A percentile compares a stretch with the other conserved stretches of the same genome.
These are phyloP conservation scores for Syzygium jambos DNA, from an alignment of 345 rosid species.

Conservation along the genomic window DNA sequence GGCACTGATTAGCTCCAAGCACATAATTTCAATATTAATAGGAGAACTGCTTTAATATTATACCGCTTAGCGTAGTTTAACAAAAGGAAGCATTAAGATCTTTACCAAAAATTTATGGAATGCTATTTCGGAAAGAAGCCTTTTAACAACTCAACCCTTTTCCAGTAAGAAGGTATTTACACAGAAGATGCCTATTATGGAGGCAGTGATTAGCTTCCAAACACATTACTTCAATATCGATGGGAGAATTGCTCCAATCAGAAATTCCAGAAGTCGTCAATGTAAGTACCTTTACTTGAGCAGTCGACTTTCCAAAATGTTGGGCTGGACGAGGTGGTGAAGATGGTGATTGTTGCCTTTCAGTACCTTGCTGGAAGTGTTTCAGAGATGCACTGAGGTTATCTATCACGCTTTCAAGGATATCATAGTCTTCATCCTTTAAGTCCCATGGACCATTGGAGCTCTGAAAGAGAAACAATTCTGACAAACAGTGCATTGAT, in stretches of 20 bases:
- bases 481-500: conserved; percentile 60
- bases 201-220: not conserved
- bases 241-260: not conserved
- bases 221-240: not conserved
- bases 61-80: not conserved
- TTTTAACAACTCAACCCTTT: no score
- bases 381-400: conserved; percentile 42
- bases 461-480: conserved; percentile 55
- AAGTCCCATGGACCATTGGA: conserved; percentile 41
- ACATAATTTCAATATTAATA: not conserved
- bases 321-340: not conserved
- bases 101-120: not conserved
- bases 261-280: not conserved
- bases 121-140: not conserved
- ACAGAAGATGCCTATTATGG: not conserved
- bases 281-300: not conserved
- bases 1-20: not conserved
- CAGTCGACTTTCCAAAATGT: not conserved
- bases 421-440: conserved; percentile 39
- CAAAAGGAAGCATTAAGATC: not conserved
- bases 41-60: not conserved
- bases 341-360: conserved; percentile 11
- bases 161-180: not conserved
- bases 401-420: conserved; percentile 42
- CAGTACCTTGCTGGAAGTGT: conserved; percentile 13